Evolutionary conservation across 169 alveolate species (phyloP).

Genomic region (Plasmodium malariae): DNA sequence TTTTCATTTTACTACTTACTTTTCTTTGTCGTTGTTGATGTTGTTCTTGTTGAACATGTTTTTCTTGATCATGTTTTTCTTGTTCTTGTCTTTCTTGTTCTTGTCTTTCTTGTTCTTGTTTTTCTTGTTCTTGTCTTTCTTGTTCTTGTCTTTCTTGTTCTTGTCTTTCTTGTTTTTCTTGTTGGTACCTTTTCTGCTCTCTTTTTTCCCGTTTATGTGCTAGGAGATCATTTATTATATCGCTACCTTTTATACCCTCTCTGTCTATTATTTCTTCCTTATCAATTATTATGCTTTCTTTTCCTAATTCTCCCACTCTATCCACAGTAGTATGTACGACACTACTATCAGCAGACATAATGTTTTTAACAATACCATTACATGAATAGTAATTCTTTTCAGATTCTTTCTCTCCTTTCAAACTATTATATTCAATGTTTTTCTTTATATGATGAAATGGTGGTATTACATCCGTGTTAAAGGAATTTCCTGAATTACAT

Average conservation of each 20-base stretch:
- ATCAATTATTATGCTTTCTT: neutral
- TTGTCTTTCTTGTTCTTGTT: too few relatives aligned
- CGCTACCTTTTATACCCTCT: neutral
- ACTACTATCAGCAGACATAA: neutral
- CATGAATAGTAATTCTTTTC: neutral
- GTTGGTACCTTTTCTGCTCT: neutral
- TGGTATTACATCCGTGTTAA: slow-evolving; percentile 43
- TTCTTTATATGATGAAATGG: slow-evolving; percentile 56
- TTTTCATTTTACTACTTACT: too few relatives aligned
- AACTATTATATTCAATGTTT: slow-evolving; percentile 5
- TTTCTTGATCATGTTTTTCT: too few relatives aligned
- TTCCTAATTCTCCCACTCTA: neutral
- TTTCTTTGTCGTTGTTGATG: too few relatives aligned
- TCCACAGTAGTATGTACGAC: neutral
- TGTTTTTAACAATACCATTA: slow-evolving; percentile 5
- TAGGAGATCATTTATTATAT: neutral
- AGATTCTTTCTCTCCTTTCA: slow-evolving; percentile 9
- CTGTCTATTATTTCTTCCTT: neutral
- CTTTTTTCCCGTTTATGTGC: neutral
- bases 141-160: too few relatives aligned
- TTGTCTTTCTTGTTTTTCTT: too few relatives aligned
- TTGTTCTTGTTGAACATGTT: too few relatives aligned
- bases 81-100: too few relatives aligned
- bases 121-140: too few relatives aligned
- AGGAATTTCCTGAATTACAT: slow-evolving; percentile 14